phyloP scores from a whole-genome alignment of 257 asterid genomes.

The Solanum phureja region DNA sequence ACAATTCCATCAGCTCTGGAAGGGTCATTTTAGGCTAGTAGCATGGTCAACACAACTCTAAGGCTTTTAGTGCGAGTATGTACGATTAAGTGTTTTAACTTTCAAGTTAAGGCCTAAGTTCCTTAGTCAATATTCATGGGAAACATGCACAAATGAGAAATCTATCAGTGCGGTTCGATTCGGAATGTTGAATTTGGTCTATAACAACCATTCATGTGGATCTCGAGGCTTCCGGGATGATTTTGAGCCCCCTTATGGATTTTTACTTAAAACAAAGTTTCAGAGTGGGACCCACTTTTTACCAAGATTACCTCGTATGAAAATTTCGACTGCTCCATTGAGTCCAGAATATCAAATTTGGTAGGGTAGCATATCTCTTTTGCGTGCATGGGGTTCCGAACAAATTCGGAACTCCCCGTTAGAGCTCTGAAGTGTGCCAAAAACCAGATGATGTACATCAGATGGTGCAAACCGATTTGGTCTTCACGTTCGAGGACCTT shows the following conservation, averaged over 20 bases:
- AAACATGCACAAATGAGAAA: no score
- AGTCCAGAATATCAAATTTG: background rate
- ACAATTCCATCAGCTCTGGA: background rate
- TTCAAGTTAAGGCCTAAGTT: background rate
- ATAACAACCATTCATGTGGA: background rate
- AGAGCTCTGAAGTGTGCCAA: no score
- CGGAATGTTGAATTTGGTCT: rapidly evolving
- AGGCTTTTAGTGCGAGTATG: background rate
- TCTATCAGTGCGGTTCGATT: rapidly evolving
- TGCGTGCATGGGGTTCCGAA: no score
- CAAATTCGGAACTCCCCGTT: no score
- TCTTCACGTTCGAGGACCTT: no score
- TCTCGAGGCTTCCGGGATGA: background rate
- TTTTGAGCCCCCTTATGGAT: no score
- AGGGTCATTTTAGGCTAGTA: background rate
- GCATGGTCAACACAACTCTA: background rate
- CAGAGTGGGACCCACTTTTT: background rate
- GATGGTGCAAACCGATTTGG: no score
- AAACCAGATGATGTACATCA: no score
- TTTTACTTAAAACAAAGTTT: no score
- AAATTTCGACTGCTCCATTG: rapidly evolving
- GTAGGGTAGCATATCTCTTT: background rate
- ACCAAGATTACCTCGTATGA: no score
- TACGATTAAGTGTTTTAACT: background rate
- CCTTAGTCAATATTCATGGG: background rate